Percentiles rank a stretch among this genome's conserved stretches.
Evolutionary conservation across 2,329 filamentous ascomycete species (phyloP).

Genomic region (Phyllosticta capitalensis): DNA sequence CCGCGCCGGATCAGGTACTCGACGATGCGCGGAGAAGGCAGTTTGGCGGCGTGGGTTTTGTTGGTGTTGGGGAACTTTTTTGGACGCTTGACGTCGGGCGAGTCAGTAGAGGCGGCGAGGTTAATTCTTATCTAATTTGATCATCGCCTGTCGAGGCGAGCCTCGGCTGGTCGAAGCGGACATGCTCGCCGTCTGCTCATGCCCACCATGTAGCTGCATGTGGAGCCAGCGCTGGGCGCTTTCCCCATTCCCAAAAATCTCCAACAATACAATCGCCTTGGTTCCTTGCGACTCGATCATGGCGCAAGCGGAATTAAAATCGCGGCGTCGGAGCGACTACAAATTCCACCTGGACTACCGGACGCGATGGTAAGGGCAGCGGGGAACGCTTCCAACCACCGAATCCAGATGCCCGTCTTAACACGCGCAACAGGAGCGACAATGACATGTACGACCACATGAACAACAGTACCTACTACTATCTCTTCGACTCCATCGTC

Average conservation of each 20-base stretch:
- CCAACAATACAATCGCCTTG: too few relatives aligned
- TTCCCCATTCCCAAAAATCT: neutral
- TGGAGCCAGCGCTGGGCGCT: neutral
- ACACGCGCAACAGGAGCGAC: constrained; percentile 54
- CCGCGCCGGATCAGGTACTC: constrained; percentile 44
- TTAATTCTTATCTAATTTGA: constrained; percentile 6
- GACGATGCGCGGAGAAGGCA: constrained; percentile 44
- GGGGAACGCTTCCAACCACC: neutral
- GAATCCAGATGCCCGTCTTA: constrained; percentile 8
- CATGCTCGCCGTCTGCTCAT: neutral
- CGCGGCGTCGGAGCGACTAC: constrained; percentile 62
- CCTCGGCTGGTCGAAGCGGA: constrained; percentile 1
- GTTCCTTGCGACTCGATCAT: neutral
- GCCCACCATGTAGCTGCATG: neutral
- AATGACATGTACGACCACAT: constrained; percentile 94
- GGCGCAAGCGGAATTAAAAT: constrained; percentile 35
- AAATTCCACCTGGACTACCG: constrained; percentile 70
- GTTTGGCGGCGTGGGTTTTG: constrained; percentile 4
- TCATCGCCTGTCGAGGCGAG: neutral
- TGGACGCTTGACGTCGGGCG: neutral
- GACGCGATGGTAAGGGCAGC: constrained; percentile 62
- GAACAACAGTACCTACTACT: constrained; percentile 83
- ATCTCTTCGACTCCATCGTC: constrained; percentile 80
- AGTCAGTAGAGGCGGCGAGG: neutral
- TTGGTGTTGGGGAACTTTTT: constrained; percentile 2